A percentile compares a stretch with the other conserved stretches of the same genome.
Conservation (phyloP, 768 basidiomycete species). For the Mycena vitilis region DNA sequence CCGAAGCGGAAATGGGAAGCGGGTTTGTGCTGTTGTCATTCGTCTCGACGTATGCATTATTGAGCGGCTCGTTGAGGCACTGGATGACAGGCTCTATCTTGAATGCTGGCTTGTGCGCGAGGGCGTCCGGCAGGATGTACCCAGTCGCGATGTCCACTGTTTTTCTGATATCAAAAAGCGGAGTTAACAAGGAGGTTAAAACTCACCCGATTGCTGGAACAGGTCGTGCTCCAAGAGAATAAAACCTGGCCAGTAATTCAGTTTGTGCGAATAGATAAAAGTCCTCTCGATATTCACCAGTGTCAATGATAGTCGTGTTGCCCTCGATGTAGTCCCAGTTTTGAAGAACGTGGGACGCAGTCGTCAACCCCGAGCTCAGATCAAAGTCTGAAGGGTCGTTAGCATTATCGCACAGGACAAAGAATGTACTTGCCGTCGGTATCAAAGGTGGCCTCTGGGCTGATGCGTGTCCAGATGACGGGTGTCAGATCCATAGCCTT, state of each 20-base stretch:
- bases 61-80: slow-evolving; percentile 69
- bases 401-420: slow-evolving; percentile 1
- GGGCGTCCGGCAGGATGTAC: slow-evolving; percentile 86
- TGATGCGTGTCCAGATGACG: slow-evolving; percentile 86
- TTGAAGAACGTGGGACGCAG: slow-evolving; percentile 68
- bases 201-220: slow-evolving; percentile 70
- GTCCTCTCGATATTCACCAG: slow-evolving; percentile 42
- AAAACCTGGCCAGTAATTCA: slow-evolving; percentile 60
- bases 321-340: slow-evolving; percentile 82
- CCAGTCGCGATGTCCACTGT: slow-evolving; percentile 84
- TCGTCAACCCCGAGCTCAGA: slow-evolving; percentile 72
- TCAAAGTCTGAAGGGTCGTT: slow-evolving; percentile 71
- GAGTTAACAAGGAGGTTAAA: no score
- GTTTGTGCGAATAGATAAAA: not conserved
- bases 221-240: slow-evolving; percentile 91
- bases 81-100: slow-evolving; percentile 76
- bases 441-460: slow-evolving; percentile 72
- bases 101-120: slow-evolving; percentile 73
- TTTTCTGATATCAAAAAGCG: no score
- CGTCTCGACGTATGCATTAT: slow-evolving; percentile 85
- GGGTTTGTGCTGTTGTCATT: slow-evolving; percentile 78
- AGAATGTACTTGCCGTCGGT: slow-evolving; percentile 61
- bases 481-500: slow-evolving; percentile 85
- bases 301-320: slow-evolving; percentile 66
- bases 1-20: slow-evolving; percentile 45